Percentiles rank a stretch among this genome's conserved stretches.
phyloP scores from a whole-genome alignment of 1,284 basidiomycete genomes.

The Ceratobasidium theobromae region DNA sequence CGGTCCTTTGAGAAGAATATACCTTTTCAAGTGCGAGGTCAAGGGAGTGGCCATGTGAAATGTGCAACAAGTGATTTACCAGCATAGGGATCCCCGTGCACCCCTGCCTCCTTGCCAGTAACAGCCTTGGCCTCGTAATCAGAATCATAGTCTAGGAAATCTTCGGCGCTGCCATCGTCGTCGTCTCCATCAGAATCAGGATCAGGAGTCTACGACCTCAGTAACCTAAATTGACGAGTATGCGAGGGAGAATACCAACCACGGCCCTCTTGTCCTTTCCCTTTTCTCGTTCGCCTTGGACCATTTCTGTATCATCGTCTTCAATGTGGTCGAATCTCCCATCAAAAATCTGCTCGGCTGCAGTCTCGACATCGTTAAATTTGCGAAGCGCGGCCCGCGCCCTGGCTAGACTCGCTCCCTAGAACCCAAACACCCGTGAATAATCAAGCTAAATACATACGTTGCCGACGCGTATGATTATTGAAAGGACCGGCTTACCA shows the following conservation, averaged over 20 bases:
- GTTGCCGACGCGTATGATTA: not conserved
- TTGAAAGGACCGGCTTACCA: conserved; percentile 47
- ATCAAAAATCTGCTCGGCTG: conserved; percentile 81
- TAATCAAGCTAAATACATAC: not conserved
- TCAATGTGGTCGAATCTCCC: conserved; percentile 74
- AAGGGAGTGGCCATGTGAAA: conserved; percentile 3
- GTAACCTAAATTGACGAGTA: not conserved
- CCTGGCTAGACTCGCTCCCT: conserved; percentile 77
- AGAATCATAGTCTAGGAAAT: conserved; percentile 70
- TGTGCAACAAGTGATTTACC: conserved; percentile 48
- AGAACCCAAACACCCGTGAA: not conserved
- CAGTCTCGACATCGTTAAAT: conserved; percentile 78
- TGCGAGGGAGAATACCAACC: conserved; percentile 11
- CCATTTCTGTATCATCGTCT: conserved; percentile 50
- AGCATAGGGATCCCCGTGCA: conserved; percentile 73
- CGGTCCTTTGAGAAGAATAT: conserved; percentile 92
- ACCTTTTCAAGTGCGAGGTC: conserved; percentile 49
- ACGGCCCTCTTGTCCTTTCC: conserved; percentile 12
- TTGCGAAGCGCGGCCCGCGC: conserved; percentile 75
- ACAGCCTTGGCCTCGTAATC: conserved; percentile 55
- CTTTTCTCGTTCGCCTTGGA: conserved; percentile 10
- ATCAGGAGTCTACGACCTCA: conserved; percentile 56
- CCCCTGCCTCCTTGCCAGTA: conserved; percentile 48
- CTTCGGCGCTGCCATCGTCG: conserved; percentile 38
- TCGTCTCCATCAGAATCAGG: conserved; percentile 42